Evolutionary conservation across 495 filamentous ascomycete species (phyloP), one percentile per base, ranked within the genome.

Genomic region (Bacidia rubella): DNA sequence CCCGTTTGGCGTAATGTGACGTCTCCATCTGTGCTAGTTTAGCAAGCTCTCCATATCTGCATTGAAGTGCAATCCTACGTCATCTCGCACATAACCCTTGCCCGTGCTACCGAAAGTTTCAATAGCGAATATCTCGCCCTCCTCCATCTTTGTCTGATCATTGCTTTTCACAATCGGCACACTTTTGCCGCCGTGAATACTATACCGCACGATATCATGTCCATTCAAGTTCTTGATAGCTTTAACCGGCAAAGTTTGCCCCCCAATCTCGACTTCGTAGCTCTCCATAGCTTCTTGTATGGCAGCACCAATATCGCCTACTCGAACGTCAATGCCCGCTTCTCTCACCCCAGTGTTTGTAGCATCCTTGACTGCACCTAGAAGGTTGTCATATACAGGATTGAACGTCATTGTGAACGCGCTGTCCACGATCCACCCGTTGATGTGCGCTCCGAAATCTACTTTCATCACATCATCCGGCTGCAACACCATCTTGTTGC

Each of bases 261-360:
- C 76, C 15, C 65, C 66, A 52, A 83, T 72, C 59, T 79, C 75
- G 17, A 76, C 68, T 54, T 83, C 79, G 57, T 82, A 81, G 67
- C 74, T 79, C 62, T 83, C 79, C 79, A 83, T 83, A 9, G 70
- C 74, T 59, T 83, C 79, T 57, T 83, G 79, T 47, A 83, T 81
- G 2, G 74, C 76, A 11, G 72, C 77, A 43, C 79, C 73, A 46
- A 83, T 75, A 46, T 83, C 77, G 23, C 69, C 68, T 45, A 83
- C 73, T 23, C 79, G 72, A 2, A 75, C 77, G 58, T 83, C 79
- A 48, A 82, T 75, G 21, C 79, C 79, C 22, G 79, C 75, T 64
- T 71, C 68, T 64, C 66, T 70, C 46, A 83, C 64, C 38, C 79
- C 79, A 24, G 77, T 77, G 56, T 83, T 79, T 11, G 79, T 83